These are phyloP conservation scores for Saturnispora kantuleensis DNA, from an alignment of 805 yeast genomes.

Conservation along the genomic window DNA sequence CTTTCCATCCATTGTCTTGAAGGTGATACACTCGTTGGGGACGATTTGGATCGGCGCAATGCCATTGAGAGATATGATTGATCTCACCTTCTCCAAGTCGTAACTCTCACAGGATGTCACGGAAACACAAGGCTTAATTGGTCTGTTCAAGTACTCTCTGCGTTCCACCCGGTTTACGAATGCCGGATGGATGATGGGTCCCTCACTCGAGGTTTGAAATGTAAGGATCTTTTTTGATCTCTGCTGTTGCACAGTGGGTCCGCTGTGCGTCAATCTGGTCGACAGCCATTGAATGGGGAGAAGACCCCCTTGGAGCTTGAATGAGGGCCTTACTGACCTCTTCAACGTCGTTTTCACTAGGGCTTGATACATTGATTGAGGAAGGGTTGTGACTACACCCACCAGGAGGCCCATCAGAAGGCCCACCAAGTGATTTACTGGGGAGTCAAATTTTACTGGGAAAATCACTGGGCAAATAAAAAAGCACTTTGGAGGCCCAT, in stretches of 20 bases:
- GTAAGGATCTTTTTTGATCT: slow-evolving; percentile 11
- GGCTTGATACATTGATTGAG: too few relatives aligned
- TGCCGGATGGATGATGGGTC: slow-evolving; percentile 12
- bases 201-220: slow-evolving; percentile 7
- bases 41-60: slow-evolving; percentile 26
- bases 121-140: slow-evolving; percentile 44
- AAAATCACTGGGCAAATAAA: too few relatives aligned
- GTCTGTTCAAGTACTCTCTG: slow-evolving; percentile 5
- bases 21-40: slow-evolving; percentile 53
- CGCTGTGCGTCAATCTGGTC: too few relatives aligned
- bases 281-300: too few relatives aligned
- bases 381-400: too few relatives aligned
- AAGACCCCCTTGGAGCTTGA: too few relatives aligned
- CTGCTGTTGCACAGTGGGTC: slow-evolving; percentile 2
- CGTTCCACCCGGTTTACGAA: slow-evolving; percentile 11
- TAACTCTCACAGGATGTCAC: slow-evolving; percentile 67
- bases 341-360: too few relatives aligned
- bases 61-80: slow-evolving; percentile 30
- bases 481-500: too few relatives aligned
- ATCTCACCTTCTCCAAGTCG: slow-evolving; percentile 41
- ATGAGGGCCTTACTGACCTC: too few relatives aligned
- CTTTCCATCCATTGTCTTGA: slow-evolving; percentile 33
- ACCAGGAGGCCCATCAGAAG: too few relatives aligned
- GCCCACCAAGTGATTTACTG: too few relatives aligned
- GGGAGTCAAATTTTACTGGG: too few relatives aligned